Conservation (phyloP, 331 rosid species). For the Rosa hybrid region DNA sequence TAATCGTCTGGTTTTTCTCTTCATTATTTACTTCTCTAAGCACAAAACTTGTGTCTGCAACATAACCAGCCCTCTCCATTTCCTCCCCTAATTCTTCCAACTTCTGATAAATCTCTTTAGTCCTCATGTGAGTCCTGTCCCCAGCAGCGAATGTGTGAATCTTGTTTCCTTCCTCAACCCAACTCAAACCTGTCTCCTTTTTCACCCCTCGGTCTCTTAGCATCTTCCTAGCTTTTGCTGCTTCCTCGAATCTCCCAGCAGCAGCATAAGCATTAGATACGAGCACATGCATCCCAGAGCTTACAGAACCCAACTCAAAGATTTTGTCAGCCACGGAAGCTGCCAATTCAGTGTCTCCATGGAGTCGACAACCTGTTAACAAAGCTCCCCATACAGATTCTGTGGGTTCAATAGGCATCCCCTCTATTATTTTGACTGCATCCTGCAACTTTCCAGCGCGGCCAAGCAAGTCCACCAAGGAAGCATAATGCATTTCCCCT, state of each 20-base stretch:
- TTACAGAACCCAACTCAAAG: constrained; percentile 43
- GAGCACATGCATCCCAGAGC: constrained; percentile 68
- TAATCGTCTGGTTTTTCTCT: constrained; percentile 62
- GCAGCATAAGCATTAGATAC: constrained; percentile 85
- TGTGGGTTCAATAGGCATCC: constrained; percentile 79
- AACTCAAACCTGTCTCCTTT: constrained; percentile 91
- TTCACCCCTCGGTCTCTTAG: constrained; percentile 69
- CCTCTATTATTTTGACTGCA: constrained; percentile 50
- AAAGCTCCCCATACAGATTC: constrained; percentile 86
- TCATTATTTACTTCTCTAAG: constrained; percentile 70
- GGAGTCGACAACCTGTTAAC: constrained; percentile 79
- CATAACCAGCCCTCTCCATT: constrained; percentile 77
- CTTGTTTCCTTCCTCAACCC: constrained; percentile 85
- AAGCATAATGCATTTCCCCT: constrained; percentile 67
- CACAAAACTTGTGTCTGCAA: constrained; percentile 86
- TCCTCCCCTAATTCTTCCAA: constrained; percentile 77
- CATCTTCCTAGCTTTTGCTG: constrained; percentile 72
- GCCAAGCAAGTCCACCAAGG: constrained; percentile 82
- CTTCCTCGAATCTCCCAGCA: constrained; percentile 85
- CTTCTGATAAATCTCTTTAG: constrained; percentile 66
- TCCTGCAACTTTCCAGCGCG: constrained; percentile 82
- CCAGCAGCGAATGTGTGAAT: constrained; percentile 81
- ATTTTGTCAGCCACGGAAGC: constrained; percentile 75
- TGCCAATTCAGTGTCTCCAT: constrained; percentile 66
- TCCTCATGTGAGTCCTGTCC: constrained; percentile 57